phyloP scores from a whole-genome alignment of 2,329 filamentous ascomycete species.

The Aspergillus sp. region DNA sequence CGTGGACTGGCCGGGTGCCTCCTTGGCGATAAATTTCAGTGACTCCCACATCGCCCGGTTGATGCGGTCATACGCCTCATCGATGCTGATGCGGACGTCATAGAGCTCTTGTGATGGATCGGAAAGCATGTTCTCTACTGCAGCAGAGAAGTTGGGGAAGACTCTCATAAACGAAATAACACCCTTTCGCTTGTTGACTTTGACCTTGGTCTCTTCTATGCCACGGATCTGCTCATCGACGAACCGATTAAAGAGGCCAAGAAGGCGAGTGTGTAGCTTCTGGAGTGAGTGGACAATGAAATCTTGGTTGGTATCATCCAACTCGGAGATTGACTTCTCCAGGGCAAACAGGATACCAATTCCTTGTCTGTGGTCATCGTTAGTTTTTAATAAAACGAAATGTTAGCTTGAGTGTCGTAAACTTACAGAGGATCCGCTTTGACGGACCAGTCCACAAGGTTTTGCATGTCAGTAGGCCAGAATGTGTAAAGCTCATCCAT shows the following conservation, averaged over 20 bases:
- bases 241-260: conserved; percentile 78
- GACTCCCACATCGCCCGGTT: conserved; percentile 97
- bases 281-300: conserved; percentile 79
- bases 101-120: conserved; percentile 55
- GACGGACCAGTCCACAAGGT: conserved; percentile 79
- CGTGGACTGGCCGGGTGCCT: conserved; percentile 60
- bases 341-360: conserved; percentile 80
- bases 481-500: conserved; percentile 90
- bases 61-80: conserved; percentile 83
- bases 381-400: conserved; percentile 21
- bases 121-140: conserved; percentile 79
- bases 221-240: conserved; percentile 92
- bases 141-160: conserved; percentile 81
- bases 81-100: conserved; percentile 73
- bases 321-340: conserved; percentile 73
- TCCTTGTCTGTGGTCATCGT: conserved; percentile 64
- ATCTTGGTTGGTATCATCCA: conserved; percentile 90
- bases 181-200: conserved; percentile 97
- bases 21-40: conserved; percentile 87
- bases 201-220: conserved; percentile 97
- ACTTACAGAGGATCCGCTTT: conserved; percentile 77
- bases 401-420: background rate
- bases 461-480: conserved; percentile 74
- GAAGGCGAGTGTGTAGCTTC: conserved; percentile 72
- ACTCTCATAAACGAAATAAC: conserved; percentile 94